Evolutionary conservation across 2,329 filamentous ascomycete genomes (phyloP).

Genomic region (Verticillium nonalfalfae): DNA sequence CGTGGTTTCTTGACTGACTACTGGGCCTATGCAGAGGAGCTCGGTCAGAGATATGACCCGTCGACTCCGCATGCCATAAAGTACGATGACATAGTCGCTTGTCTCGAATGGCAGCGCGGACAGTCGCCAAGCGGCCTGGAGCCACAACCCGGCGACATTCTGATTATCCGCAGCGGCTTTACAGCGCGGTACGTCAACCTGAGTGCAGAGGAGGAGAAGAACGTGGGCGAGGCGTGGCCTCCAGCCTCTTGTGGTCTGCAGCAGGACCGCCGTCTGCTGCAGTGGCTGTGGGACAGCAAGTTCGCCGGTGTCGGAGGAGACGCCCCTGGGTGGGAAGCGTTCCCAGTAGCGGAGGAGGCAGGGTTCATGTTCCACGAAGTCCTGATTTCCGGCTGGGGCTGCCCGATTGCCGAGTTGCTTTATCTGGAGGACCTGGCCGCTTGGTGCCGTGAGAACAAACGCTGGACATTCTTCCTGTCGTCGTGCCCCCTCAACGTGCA

Average conservation of each 20-base stretch:
- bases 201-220: neutral
- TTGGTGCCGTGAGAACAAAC: neutral
- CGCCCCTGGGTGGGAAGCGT: neutral
- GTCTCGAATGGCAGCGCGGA: neutral
- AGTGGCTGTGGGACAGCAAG: neutral
- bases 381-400: neutral
- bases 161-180: constrained; percentile 17
- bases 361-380: neutral
- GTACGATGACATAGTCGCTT: neutral
- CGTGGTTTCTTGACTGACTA: constrained; percentile 47
- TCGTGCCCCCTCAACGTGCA: neutral
- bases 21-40: constrained; percentile 30
- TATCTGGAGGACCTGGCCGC: neutral
- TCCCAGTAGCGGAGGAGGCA: neutral
- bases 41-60: constrained; percentile 12
- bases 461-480: neutral
- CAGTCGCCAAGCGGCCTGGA: neutral
- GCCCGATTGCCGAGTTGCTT: neutral
- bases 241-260: neutral
- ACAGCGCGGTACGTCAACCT: neutral
- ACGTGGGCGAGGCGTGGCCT: neutral
- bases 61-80: neutral
- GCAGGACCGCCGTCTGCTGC: neutral
- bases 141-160: constrained; percentile 40
- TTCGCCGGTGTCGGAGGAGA: neutral